Evolutionary conservation across 2,329 filamentous ascomycete genomes (phyloP).

Genomic region (Paraphoma sp.): DNA sequence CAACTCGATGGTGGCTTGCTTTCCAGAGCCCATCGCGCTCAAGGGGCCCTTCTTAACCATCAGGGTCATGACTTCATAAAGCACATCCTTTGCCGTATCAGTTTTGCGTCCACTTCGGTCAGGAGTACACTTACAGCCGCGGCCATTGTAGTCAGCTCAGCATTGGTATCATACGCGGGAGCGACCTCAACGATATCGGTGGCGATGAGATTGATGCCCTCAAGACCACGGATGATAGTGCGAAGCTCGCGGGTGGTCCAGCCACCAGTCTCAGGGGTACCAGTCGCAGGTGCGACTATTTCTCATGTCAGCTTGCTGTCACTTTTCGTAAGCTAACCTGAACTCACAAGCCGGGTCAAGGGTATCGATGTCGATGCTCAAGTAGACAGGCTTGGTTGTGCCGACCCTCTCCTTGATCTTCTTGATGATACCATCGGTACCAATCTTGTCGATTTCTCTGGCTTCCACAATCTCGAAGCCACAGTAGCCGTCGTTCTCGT

Average conservation of each 20-base stretch:
- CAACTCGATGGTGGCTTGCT: slow-evolving; percentile 35
- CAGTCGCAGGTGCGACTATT: slow-evolving; percentile 72
- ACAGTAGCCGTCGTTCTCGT: slow-evolving; percentile 85
- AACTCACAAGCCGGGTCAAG: slow-evolving; percentile 78
- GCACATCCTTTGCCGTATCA: slow-evolving; percentile 54
- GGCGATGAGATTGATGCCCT: slow-evolving; percentile 72
- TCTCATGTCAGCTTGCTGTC: slow-evolving; percentile 1
- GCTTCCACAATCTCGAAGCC: slow-evolving; percentile 85
- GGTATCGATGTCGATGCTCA: slow-evolving; percentile 87
- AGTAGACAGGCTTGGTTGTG: slow-evolving; percentile 75
- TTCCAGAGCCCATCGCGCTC: slow-evolving; percentile 54
- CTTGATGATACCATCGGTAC: slow-evolving; percentile 76
- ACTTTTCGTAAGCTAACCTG: not conserved
- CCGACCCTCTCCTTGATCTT: slow-evolving; percentile 79
- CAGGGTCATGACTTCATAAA: slow-evolving; percentile 81
- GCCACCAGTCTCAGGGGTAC: slow-evolving; percentile 77
- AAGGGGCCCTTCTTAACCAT: slow-evolving; percentile 82
- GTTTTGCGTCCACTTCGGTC: not conserved
- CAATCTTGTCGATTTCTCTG: slow-evolving; percentile 72
- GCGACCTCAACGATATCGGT: slow-evolving; percentile 78
- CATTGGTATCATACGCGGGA: slow-evolving; percentile 75
- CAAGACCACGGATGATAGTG: slow-evolving; percentile 73
- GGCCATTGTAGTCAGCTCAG: slow-evolving; percentile 76
- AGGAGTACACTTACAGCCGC: slow-evolving; percentile 60
- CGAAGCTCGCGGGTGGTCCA: slow-evolving; percentile 77